Evolutionary conservation across 2,329 filamentous ascomycete genomes (phyloP).

Genomic region (Penicillium fuscoglaucum): DNA sequence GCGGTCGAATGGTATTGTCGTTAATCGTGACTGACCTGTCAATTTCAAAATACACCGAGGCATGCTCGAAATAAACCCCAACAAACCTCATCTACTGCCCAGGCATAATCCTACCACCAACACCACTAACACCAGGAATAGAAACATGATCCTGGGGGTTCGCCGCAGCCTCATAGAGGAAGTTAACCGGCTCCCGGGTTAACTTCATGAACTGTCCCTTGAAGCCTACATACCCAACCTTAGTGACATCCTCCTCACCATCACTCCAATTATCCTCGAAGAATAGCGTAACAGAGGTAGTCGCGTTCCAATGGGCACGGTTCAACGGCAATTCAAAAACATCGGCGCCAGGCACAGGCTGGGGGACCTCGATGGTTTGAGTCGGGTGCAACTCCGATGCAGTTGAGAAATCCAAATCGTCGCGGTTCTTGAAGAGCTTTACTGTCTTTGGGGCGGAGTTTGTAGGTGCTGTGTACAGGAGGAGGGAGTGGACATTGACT

Average conservation of each 20-base stretch:
- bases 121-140: constrained; percentile 45
- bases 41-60: not conserved
- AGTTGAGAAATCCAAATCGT: constrained; percentile 79
- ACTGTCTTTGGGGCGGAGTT: constrained; percentile 75
- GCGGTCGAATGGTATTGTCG: constrained; percentile 1
- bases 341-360: constrained; percentile 60
- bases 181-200: constrained; percentile 77
- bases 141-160: constrained; percentile 80
- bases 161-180: constrained; percentile 90
- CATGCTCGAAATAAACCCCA: not conserved
- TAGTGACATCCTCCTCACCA: constrained; percentile 76
- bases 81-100: constrained; percentile 35
- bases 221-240: constrained; percentile 82
- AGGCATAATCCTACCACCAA: constrained; percentile 43
- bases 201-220: constrained; percentile 91
- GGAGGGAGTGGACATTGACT: constrained; percentile 85
- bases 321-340: constrained; percentile 86
- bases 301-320: constrained; percentile 83
- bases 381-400: constrained; percentile 69
- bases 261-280: constrained; percentile 87
- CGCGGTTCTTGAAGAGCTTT: constrained; percentile 82
- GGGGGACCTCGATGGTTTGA: constrained; percentile 75
- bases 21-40: constrained; percentile 3
- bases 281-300: constrained; percentile 80
- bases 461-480: constrained; percentile 75